Conservation (phyloP, 1,284 basidiomycete genomes). For the Paramarasmius palmivorus region DNA sequence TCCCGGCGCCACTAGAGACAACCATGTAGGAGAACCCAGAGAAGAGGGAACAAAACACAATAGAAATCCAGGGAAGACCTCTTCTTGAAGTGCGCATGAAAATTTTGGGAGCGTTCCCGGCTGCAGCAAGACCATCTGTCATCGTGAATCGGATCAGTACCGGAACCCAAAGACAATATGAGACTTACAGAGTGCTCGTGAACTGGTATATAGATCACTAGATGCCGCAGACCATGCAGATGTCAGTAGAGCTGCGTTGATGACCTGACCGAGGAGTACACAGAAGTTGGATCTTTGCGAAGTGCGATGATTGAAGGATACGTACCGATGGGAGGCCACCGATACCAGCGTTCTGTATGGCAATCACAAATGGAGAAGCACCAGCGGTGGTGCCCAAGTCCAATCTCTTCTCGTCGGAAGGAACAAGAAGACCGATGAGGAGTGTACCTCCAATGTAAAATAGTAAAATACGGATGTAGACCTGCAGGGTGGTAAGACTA, state of each 20-base stretch:
- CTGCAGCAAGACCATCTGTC: conserved; percentile 72
- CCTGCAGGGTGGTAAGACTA: conserved; percentile 34
- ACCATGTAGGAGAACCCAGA: conserved; percentile 76
- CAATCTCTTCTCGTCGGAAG: conserved; percentile 62
- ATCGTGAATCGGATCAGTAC: neutral
- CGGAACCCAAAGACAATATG: conserved; percentile 3
- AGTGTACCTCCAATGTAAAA: conserved; percentile 68
- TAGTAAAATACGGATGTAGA: conserved; percentile 69
- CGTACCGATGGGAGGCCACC: conserved; percentile 64
- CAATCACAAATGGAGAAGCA: conserved; percentile 83
- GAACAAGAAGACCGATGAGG: conserved; percentile 78
- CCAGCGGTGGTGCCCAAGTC: conserved; percentile 57
- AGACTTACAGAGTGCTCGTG: conserved; percentile 73
- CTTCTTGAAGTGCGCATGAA: conserved; percentile 67
- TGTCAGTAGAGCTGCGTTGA: conserved; percentile 85
- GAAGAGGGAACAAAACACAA: conserved; percentile 69
- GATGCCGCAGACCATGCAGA: conserved; percentile 88
- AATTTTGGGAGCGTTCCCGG: conserved; percentile 76
- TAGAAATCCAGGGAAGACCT: conserved; percentile 77
- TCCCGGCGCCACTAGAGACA: conserved; percentile 55
- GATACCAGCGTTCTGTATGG: conserved; percentile 74
- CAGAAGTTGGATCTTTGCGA: neutral
- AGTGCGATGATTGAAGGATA: conserved; percentile 4
- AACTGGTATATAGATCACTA: conserved; percentile 81
- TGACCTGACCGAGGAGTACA: conserved; percentile 46